Percentiles rank a stretch among this genome's conserved stretches.
Conservation (phyloP, 352 stramenopile species). For the Phytopythium litorale region DNA sequence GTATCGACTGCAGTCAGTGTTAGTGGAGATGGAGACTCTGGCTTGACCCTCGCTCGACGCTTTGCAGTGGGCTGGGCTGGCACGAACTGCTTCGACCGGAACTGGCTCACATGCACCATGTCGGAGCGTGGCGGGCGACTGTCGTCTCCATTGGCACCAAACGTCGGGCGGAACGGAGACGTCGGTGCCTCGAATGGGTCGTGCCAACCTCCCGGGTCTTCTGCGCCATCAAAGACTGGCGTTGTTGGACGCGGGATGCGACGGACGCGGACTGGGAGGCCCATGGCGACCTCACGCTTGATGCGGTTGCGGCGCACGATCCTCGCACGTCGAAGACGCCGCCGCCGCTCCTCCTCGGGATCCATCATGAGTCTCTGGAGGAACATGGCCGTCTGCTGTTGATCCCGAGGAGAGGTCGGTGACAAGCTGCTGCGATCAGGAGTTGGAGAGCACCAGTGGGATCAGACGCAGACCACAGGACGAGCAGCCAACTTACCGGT, state of each 20-base stretch:
- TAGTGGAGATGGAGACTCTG: too few species aligned
- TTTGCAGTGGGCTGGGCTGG: neutral
- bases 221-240: slow-evolving; percentile 11
- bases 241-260: slow-evolving; percentile 13
- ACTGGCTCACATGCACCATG: slow-evolving; percentile 4
- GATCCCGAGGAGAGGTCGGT: neutral
- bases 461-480: neutral
- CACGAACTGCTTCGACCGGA: neutral
- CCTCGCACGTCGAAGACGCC: slow-evolving; percentile 36
- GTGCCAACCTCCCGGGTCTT: neutral
- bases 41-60: neutral
- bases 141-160: slow-evolving; percentile 18
- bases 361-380: slow-evolving; percentile 42
- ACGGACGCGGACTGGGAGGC: slow-evolving; percentile 18
- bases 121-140: neutral
- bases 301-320: slow-evolving; percentile 65
- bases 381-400: slow-evolving; percentile 24
- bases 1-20: neutral
- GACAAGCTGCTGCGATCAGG: neutral
- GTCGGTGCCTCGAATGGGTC: slow-evolving; percentile 5
- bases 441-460: neutral
- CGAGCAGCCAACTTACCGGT: neutral
- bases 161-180: slow-evolving; percentile 17
- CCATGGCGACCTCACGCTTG: slow-evolving; percentile 45
- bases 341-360: slow-evolving; percentile 43